Evolutionary conservation across 768 basidiomycete genomes (phyloP), one percentile per base, ranked within the genome.

Genomic region (Mycena galopus): DNA sequence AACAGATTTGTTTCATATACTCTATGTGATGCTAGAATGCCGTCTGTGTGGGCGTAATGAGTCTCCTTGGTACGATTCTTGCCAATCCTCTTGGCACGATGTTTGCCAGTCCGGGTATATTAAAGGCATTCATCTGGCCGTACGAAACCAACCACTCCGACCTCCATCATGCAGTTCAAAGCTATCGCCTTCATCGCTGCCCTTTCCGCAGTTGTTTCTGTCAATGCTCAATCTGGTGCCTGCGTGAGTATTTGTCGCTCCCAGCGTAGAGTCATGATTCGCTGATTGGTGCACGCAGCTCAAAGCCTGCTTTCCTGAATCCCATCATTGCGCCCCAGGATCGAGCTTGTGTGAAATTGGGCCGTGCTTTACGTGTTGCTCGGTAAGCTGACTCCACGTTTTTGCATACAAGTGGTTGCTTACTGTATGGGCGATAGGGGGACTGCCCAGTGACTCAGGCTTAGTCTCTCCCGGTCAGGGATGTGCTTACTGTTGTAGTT

Each of bases 141-240:
- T 53, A 53, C 25, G 25, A 53, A 53, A 27, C 25, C 51, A 53
- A 53, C 51, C 51, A 14, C 51, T 53, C 51, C 51, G 51, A 53
- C 51, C 25, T 25, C 51, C 51, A 53, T 53, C 51, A 53, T 53
- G 51, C 51, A 53, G 16, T 53, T 53, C 51, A 53, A 53, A 53
- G 51, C 51, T 27, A 53, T 53, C 5, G 25, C 29, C n/a, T n/a
- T n/a, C n/a, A n/a, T n/a, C n/a, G n/a, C n/a, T n/a, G n/a, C n/a
- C n/a, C n/a, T n/a, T n/a, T n/a, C n/a, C n/a, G n/a, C n/a, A n/a
- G n/a, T n/a, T n/a, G 47, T 23, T 9, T 23, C 47, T 23, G 47
- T 50, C 47, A 25, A 50, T 21, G 19, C n/a, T 23, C 47, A 50
- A 11, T 50, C 47, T 21, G 17, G 9, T 50, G 6, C n/a, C 47